Conservation (phyloP, 2,329 filamentous ascomycete species). For the Diplodia intermedia region DNA sequence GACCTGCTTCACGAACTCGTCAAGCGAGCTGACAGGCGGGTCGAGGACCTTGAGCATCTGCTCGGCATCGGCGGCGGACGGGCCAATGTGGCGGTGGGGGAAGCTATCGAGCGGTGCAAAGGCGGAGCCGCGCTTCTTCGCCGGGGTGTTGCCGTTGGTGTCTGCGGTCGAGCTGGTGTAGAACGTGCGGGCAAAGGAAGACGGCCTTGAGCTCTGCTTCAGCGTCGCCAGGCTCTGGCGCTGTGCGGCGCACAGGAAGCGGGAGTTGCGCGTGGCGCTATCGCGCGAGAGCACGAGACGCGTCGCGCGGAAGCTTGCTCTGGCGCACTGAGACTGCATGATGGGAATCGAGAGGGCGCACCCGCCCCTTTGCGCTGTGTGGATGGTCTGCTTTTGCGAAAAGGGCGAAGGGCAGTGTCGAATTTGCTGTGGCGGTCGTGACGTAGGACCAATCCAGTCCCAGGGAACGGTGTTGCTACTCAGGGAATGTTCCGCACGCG, state of each 20-base stretch:
- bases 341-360: conserved; percentile 4
- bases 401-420: not conserved
- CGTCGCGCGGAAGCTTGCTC: conserved; percentile 29
- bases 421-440: conserved; percentile 17
- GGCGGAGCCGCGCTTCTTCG: conserved; percentile 29
- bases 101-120: conserved; percentile 68
- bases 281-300: conserved; percentile 25
- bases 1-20: conserved; percentile 85
- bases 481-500: not conserved
- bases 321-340: conserved; percentile 33
- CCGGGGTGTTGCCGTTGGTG: conserved; percentile 31
- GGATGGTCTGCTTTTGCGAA: conserved; percentile 7
- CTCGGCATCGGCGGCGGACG: conserved; percentile 70
- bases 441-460: conserved; percentile 1
- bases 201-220: not conserved
- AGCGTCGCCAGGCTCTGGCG: conserved; percentile 4
- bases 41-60: conserved; percentile 83
- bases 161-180: conserved; percentile 37
- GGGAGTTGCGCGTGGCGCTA: conserved; percentile 13
- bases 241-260: not conserved
- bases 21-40: conserved; percentile 74
- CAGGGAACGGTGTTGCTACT: not conserved
- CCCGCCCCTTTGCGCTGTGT: conserved; percentile 11
- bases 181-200: conserved; percentile 31
- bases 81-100: conserved; percentile 84